phyloP scores from a whole-genome alignment of 306 rosid species.

The Echinosophora koreensis region DNA sequence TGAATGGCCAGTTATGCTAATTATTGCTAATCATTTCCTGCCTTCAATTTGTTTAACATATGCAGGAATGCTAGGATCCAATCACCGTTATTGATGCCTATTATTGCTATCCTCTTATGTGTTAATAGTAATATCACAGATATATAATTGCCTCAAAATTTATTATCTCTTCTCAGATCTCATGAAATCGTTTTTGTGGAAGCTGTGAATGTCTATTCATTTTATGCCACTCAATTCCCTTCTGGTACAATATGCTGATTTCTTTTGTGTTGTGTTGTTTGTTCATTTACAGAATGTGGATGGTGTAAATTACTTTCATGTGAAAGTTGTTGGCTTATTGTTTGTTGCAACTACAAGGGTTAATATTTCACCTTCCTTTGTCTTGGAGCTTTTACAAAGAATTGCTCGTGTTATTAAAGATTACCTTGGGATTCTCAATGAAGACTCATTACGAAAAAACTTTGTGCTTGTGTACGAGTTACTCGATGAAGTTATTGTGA shows the following conservation, averaged over 20 bases:
- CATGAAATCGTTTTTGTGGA: conserved; percentile 11
- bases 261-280: background rate
- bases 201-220: conserved; percentile 34
- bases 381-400: conserved; percentile 89
- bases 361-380: conserved; percentile 77
- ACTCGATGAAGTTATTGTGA: conserved; percentile 92
- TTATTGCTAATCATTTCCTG: background rate
- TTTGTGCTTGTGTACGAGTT: conserved; percentile 89
- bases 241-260: conserved; percentile 38
- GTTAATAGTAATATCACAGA: conserved; percentile 27
- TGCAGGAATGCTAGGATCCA: conserved; percentile 16
- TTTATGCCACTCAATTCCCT: conserved; percentile 28
- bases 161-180: conserved; percentile 16
- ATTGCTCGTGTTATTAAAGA: conserved; percentile 89
- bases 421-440: conserved; percentile 86
- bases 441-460: conserved; percentile 81
- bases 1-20: conserved; percentile 36
- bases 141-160: conserved; percentile 4
- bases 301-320: conserved; percentile 90
- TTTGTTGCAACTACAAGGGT: conserved; percentile 88
- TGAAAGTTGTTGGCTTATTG: conserved; percentile 84
- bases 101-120: conserved; percentile 1
- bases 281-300: conserved; percentile 69
- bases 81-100: conserved; percentile 28
- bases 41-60: conserved; percentile 28